These are phyloP conservation scores for Narthecium ossifragum DNA, from an alignment of 106 monocot genomes.

Conservation along the genomic window DNA sequence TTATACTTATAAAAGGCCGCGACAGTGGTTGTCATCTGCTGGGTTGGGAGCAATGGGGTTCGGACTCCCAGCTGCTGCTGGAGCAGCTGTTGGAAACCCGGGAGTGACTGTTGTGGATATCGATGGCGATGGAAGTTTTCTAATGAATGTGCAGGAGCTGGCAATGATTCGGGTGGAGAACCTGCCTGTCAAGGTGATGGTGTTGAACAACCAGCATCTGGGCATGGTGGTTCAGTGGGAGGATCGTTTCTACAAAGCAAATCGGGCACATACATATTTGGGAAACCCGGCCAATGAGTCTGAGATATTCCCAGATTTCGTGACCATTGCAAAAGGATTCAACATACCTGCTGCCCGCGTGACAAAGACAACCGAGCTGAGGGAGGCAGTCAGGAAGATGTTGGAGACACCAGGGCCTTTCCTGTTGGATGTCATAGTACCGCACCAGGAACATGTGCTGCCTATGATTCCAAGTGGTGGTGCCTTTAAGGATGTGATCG, in stretches of 20 bases:
- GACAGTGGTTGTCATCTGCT: constrained; percentile 73
- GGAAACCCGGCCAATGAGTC: constrained; percentile 56
- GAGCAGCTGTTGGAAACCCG: constrained; percentile 88
- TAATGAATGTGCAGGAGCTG: constrained; percentile 87
- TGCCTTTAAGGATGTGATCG: constrained; percentile 77
- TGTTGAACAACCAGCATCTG: constrained; percentile 91
- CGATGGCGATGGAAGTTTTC: constrained; percentile 89
- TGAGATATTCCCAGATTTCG: constrained; percentile 80
- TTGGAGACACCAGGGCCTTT: constrained; percentile 81
- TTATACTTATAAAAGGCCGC: constrained; percentile 54
- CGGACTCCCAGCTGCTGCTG: constrained; percentile 87
- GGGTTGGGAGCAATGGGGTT: constrained; percentile 96
- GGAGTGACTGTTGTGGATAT: constrained; percentile 74
- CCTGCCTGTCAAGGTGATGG: constrained; percentile 72
- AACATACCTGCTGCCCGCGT: constrained; percentile 64
- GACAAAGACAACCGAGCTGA: constrained; percentile 57
- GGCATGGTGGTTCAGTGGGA: constrained; percentile 98
- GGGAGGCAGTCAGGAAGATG: constrained; percentile 67
- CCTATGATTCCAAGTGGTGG: constrained; percentile 95
- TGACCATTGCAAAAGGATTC: constrained; percentile 77
- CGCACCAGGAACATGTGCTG: constrained; percentile 89
- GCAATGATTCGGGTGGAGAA: constrained; percentile 77
- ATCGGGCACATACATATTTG: constrained; percentile 73
- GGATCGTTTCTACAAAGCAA: constrained; percentile 84
- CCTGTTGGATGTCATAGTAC: constrained; percentile 79